Evolutionary conservation across 805 yeast species (phyloP).

Genomic region (Kodamaea leandrae): DNA sequence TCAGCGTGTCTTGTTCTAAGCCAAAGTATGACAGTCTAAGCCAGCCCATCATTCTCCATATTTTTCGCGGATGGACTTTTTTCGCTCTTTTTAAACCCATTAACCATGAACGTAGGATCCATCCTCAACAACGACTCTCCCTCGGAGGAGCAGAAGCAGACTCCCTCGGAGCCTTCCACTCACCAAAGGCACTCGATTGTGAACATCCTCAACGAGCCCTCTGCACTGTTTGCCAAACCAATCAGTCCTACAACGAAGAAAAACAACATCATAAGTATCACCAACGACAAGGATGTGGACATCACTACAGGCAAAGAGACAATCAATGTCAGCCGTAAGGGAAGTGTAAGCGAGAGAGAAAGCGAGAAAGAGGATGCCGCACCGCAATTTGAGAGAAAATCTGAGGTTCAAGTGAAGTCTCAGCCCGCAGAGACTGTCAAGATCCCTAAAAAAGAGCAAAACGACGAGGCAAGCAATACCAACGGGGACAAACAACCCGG

Average conservation of each 20-base stretch:
- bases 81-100: no score
- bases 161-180: conserved; percentile 2
- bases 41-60: background rate
- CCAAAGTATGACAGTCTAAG: no score
- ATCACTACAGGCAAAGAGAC: conserved; percentile 37
- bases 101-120: conserved; percentile 39
- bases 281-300: conserved; percentile 48
- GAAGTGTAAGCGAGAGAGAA: conserved; percentile 9
- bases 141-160: background rate
- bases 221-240: conserved; percentile 3
- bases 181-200: conserved; percentile 31
- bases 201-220: conserved; percentile 25
- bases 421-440: no score
- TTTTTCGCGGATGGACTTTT: background rate
- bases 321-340: conserved; percentile 27
- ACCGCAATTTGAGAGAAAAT: background rate
- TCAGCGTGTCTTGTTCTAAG: no score
- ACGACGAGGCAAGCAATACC: background rate
- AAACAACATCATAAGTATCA: conserved; percentile 28
- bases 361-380: conserved; percentile 1
- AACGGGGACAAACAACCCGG: conserved; percentile 10
- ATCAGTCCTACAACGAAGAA: conserved; percentile 11
- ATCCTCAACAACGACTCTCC: conserved; percentile 36
- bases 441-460: background rate
- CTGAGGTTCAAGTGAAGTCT: no score